These are phyloP conservation scores for Mesotaenium endlicherianum DNA, from an alignment of 139 green algal genomes.

Conservation along the genomic window DNA sequence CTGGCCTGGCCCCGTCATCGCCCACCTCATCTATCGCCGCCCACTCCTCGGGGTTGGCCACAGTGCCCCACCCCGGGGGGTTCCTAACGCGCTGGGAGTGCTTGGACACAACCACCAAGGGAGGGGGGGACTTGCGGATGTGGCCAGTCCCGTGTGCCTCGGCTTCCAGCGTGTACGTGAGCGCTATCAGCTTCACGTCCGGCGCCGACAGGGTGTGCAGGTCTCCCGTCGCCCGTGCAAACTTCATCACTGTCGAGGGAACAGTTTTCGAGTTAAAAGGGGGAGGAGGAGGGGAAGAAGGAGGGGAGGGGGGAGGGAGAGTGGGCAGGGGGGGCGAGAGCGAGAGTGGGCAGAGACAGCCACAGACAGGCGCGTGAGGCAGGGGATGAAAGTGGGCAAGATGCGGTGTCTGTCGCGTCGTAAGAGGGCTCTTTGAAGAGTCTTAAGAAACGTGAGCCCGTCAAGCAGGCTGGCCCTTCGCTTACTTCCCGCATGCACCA, in stretches of 20 bases:
- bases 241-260: constrained; percentile 71
- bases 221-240: constrained; percentile 84
- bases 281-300: background rate
- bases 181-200: constrained; percentile 81
- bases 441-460: too few relatives aligned
- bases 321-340: background rate
- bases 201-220: constrained; percentile 74
- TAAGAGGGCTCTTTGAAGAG: too few relatives aligned
- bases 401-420: too few relatives aligned
- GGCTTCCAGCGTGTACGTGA: constrained; percentile 76
- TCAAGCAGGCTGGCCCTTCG: too few relatives aligned
- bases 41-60: constrained; percentile 46
- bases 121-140: constrained; percentile 52
- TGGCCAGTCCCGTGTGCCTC: constrained; percentile 62
- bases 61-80: constrained; percentile 33
- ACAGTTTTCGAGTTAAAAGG: too few relatives aligned
- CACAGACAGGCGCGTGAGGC: too few relatives aligned
- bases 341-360: background rate
- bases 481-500: too few relatives aligned
- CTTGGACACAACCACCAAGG: background rate
- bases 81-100: background rate
- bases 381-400: too few relatives aligned
- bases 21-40: constrained; percentile 27
- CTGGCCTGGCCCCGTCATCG: constrained; percentile 15
- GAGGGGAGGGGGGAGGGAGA: background rate